A percentile compares a stretch with the other conserved stretches of the same genome.
Conservation (phyloP, 371 early-diverging fungal genomes). For the Syncephalastrum monosporum region DNA sequence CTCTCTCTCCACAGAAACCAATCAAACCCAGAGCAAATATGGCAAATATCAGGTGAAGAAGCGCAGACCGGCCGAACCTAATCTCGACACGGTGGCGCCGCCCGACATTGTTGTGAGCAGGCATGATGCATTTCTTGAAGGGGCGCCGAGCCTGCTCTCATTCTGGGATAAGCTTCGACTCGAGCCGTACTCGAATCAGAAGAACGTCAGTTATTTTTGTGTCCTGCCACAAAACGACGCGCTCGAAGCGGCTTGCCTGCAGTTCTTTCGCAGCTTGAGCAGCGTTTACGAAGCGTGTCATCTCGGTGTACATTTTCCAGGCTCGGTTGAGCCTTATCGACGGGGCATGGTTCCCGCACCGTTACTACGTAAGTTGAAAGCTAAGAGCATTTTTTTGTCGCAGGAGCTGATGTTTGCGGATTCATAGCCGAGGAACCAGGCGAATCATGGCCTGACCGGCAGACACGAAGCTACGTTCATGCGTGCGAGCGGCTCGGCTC, state of each 20-base stretch:
- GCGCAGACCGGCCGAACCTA: conserved; percentile 56
- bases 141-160: conserved; percentile 50
- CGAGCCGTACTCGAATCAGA: conserved; percentile 56
- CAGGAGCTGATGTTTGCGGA: neutral
- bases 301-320: conserved; percentile 55
- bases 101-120: conserved; percentile 59
- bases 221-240: conserved; percentile 53
- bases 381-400: neutral
- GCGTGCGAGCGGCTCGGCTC: conserved; percentile 53
- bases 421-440: conserved; percentile 8
- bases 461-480: conserved; percentile 49
- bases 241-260: conserved; percentile 34
- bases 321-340: conserved; percentile 37
- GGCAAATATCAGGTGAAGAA: conserved; percentile 67
- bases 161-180: conserved; percentile 66
- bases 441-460: conserved; percentile 35
- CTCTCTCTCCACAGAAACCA: conserved; percentile 37
- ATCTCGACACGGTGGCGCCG: conserved; percentile 43
- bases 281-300: conserved; percentile 54
- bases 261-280: conserved; percentile 57
- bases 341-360: conserved; percentile 53
- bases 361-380: conserved; percentile 38
- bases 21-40: conserved; percentile 60
- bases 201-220: conserved; percentile 56
- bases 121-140: conserved; percentile 61